Evolutionary conservation across 805 yeast genomes (phyloP).

Genomic region (Kluyveromyces siamensis): DNA sequence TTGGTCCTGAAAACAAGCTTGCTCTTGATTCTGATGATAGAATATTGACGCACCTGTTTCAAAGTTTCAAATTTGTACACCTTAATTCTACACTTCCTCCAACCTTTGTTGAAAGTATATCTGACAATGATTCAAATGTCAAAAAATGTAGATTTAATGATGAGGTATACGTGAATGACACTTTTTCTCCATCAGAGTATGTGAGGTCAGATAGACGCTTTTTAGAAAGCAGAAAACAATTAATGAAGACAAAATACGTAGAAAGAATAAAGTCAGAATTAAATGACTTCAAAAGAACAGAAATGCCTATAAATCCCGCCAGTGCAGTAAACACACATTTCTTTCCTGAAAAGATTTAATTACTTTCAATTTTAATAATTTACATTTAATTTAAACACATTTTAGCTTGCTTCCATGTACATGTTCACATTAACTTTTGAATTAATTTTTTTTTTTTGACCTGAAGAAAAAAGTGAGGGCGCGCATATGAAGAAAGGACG

Average conservation of each 20-base stretch:
- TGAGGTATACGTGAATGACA: constrained; percentile 20
- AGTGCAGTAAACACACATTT: constrained; percentile 58
- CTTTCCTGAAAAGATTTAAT: constrained; percentile 25
- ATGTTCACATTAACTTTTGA: too few relatives aligned
- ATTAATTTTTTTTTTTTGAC: too few relatives aligned
- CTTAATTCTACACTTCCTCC: constrained; percentile 6
- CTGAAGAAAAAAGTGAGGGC: too few relatives aligned
- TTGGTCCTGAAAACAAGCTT: background rate
- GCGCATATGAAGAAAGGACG: too few relatives aligned
- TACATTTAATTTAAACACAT: background rate
- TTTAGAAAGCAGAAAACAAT: constrained; percentile 12
- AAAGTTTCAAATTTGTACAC: constrained; percentile 19
- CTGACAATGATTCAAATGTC: background rate
- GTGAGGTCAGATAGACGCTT: constrained; percentile 20
- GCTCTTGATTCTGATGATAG: constrained; percentile 3
- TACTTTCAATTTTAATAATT: too few relatives aligned
- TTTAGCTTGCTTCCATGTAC: too few relatives aligned
- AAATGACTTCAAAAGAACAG: constrained; percentile 51
- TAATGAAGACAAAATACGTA: constrained; percentile 16
- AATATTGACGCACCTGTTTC: constrained; percentile 11
- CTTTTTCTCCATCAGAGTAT: constrained; percentile 23
- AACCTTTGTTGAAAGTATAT: too few relatives aligned
- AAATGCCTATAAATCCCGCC: constrained; percentile 60
- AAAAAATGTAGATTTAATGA: constrained; percentile 18
- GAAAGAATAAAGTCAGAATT: constrained; percentile 48